A percentile compares a stretch with the other conserved stretches of the same genome.
These are phyloP conservation scores for Pholiota adiposa DNA, from an alignment of 1,284 basidiomycete species.

Conservation along the genomic window DNA sequence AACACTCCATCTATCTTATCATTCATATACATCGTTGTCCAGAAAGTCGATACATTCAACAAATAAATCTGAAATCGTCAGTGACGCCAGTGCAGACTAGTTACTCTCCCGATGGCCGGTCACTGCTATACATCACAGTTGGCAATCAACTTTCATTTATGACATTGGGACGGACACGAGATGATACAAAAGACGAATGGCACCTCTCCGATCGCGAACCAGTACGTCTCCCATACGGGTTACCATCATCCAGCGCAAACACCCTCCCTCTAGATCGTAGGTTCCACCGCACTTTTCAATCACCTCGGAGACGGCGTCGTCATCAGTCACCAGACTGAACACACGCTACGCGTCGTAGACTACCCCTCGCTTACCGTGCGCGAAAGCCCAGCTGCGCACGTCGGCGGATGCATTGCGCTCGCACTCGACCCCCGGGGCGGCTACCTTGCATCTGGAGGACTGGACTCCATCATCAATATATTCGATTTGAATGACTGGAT, in stretches of 20 bases:
- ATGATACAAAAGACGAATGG: constrained; percentile 67
- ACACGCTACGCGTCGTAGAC: constrained; percentile 65
- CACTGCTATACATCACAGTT: constrained; percentile 64
- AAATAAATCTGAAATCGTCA: constrained; percentile 49
- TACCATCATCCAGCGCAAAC: neutral
- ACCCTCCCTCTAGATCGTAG: constrained; percentile 38
- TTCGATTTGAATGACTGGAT: constrained; percentile 82
- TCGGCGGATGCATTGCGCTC: constrained; percentile 73
- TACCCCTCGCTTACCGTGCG: constrained; percentile 62
- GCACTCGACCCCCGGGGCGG: constrained; percentile 77
- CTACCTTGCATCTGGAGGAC: constrained; percentile 79
- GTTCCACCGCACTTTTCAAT: constrained; percentile 71
- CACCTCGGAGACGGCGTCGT: constrained; percentile 72
- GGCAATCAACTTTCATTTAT: constrained; percentile 62
- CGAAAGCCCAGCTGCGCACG: constrained; percentile 70
- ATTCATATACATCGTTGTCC: constrained; percentile 10
- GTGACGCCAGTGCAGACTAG: constrained; percentile 62
- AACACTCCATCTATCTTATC: neutral
- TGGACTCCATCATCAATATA: constrained; percentile 80
- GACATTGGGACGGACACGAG: constrained; percentile 53
- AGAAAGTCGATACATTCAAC: constrained; percentile 74
- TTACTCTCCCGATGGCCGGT: constrained; percentile 73
- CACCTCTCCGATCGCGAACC: constrained; percentile 52
- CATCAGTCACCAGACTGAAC: constrained; percentile 62
- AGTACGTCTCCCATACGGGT: constrained; percentile 26